Percentiles rank a stretch among this genome's conserved stretches.
Conservation (phyloP, 2,329 filamentous ascomycete genomes). For the Xylaria sp. region DNA sequence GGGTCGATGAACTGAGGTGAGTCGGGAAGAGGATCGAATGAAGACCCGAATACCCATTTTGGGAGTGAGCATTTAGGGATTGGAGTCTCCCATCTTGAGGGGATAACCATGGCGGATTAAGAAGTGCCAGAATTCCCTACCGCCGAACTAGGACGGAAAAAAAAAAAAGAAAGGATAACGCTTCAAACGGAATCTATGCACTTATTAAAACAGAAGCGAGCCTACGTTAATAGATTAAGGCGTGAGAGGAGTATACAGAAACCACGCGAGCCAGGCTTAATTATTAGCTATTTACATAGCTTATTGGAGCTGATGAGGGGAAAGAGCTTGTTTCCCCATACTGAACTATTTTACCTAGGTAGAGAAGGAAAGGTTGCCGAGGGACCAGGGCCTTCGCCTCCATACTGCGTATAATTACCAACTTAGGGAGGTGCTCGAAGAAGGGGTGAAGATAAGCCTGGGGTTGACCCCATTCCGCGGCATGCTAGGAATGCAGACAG, state of each 20-base stretch:
- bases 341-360: constrained; percentile 8
- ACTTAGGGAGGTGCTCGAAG: constrained; percentile 13
- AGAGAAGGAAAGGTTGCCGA: constrained; percentile 16
- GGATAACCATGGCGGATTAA: constrained; percentile 56
- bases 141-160: not conserved
- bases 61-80: constrained; percentile 63
- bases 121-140: not conserved
- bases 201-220: not conserved
- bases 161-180: not conserved
- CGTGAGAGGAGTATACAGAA: not conserved
- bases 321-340: constrained; percentile 24
- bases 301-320: constrained; percentile 32
- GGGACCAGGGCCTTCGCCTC: constrained; percentile 15
- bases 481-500: not conserved
- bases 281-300: not conserved
- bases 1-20: constrained; percentile 70
- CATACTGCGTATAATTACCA: not conserved
- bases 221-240: not conserved
- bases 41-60: constrained; percentile 66
- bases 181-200: not conserved
- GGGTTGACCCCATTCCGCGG: not conserved
- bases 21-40: constrained; percentile 56
- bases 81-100: constrained; percentile 58
- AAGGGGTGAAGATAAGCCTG: constrained; percentile 23
- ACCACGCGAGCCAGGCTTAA: constrained; percentile 1